Evolutionary conservation across 2,329 filamentous ascomycete species (phyloP), one percentile per base, ranked within the genome.

Genomic region (Sporothrix brunneoviolacea): DNA sequence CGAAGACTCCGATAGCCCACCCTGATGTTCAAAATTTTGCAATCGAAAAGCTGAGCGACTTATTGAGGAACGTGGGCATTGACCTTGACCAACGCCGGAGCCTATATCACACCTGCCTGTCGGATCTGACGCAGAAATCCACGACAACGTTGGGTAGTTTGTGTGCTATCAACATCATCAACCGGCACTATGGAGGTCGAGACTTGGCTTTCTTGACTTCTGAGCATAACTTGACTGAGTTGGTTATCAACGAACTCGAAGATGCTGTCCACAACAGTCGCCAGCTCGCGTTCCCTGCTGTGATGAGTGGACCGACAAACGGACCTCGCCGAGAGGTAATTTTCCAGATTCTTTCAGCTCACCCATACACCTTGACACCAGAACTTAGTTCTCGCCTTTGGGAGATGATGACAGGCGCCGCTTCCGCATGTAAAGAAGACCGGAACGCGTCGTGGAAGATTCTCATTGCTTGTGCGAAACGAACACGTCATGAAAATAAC

Each of bases 71-170:
- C 16, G 64, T 72, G 27, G 80, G 83, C 0, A 72, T 79, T 5
- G 73, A 73, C 18, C 51, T 58, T 2, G 69, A 76, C 6, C 80
- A 80, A 53, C 81, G 84, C 41, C 72, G 74, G 51, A 69, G 74
- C 18, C 79, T 93, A 15, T 87, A 85, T 56, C 64, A 73, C 41
- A 74, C 75, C 48, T 93, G 88, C 62, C 74, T 90, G 42, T 59
- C 75, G 40, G 84, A 91, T 59, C 83, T 94, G 40, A 71, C 76
- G 3, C 68, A 74, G 19, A 82, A 76, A 62, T 83, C 82, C 2
- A 55, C 69, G 9, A 84, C 81, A 13, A 81, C 84, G 1, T 76
- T 86, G 7, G 88, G 88, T 1, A 93, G 87, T 58, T 75, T 91
- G 18, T 84, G 82, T 61, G 83, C 82, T 15, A 69, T 89, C 41